These are phyloP conservation scores for Diospyros kaki DNA, from an alignment of 148 eudicot species.

Conservation along the genomic window DNA sequence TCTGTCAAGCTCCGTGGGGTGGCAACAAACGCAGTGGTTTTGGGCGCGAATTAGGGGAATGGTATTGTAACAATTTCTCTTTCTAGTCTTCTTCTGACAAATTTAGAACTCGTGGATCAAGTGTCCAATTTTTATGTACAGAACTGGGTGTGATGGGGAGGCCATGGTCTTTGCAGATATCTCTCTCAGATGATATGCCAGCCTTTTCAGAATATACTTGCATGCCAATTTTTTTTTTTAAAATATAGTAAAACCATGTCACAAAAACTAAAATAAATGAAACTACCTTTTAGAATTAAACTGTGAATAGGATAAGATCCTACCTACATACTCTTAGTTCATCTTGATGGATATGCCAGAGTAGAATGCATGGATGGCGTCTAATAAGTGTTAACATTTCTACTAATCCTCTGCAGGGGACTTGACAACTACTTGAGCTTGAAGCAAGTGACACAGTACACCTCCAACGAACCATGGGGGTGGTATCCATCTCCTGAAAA, in stretches of 20 bases:
- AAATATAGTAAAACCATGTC: too few species aligned
- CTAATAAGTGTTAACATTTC: not conserved
- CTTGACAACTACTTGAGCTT: constrained; percentile 82
- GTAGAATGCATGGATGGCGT: too few species aligned
- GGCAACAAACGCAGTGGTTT: constrained; percentile 97
- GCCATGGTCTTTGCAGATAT: not conserved
- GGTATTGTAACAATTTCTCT: constrained; percentile 33
- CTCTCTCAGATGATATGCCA: not conserved
- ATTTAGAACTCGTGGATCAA: not conserved
- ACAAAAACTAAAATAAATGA: too few species aligned
- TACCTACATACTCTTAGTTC: not conserved
- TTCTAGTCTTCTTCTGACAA: constrained; percentile 6
- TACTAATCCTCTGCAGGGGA: constrained; percentile 55
- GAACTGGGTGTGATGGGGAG: not conserved
- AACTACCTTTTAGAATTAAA: too few species aligned
- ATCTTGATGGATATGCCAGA: not conserved
- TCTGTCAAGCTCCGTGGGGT: constrained; percentile 99
- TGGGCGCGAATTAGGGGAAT: constrained; percentile 98
- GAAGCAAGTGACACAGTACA: constrained; percentile 85
- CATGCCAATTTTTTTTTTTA: not conserved
- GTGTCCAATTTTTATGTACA: not conserved
- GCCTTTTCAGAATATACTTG: not conserved
- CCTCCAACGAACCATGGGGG: constrained; percentile 85
- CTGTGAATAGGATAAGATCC: too few species aligned
- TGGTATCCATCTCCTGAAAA: constrained; percentile 89